phyloP scores from a whole-genome alignment of 768 basidiomycete genomes.

The Phanerochaete sordida region DNA sequence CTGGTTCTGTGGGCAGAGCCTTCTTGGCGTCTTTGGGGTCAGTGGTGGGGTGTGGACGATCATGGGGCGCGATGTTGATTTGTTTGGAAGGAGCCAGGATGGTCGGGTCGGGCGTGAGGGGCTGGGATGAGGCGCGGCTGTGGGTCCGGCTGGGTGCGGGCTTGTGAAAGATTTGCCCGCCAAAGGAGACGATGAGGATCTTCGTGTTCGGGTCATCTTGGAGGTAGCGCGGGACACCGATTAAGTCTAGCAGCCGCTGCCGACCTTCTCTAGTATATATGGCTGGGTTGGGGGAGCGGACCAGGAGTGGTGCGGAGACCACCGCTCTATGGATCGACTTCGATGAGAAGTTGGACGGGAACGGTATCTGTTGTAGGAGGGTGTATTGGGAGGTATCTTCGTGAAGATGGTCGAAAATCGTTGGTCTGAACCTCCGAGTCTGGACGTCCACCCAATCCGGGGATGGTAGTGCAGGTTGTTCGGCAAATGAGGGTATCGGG shows the following conservation, averaged over 20 bases:
- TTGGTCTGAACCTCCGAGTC: conserved; percentile 41
- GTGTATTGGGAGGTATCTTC: conserved; percentile 25
- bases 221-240: conserved; percentile 53
- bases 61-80: conserved; percentile 1
- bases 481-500: conserved; percentile 70
- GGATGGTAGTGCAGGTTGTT: conserved; percentile 53
- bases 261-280: conserved; percentile 55
- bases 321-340: conserved; percentile 36
- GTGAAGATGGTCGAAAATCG: conserved; percentile 42
- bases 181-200: conserved; percentile 77
- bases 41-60: not conserved
- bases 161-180: conserved; percentile 68
- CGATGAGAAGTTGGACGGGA: conserved; percentile 20
- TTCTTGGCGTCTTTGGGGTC: not conserved
- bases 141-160: conserved; percentile 38
- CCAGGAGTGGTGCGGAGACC: conserved; percentile 62
- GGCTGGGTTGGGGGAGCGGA: conserved; percentile 49
- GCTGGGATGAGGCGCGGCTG: conserved; percentile 16
- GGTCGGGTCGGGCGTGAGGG: conserved; percentile 8
- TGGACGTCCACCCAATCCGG: conserved; percentile 56
- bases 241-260: conserved; percentile 45
- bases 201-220: conserved; percentile 48
- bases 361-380: conserved; percentile 43
- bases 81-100: conserved; percentile 1
- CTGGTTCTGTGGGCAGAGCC: not conserved